These are phyloP conservation scores for Hemisphaericaspora subhashii DNA, from an alignment of 1,139 yeast species.

Conservation along the genomic window DNA sequence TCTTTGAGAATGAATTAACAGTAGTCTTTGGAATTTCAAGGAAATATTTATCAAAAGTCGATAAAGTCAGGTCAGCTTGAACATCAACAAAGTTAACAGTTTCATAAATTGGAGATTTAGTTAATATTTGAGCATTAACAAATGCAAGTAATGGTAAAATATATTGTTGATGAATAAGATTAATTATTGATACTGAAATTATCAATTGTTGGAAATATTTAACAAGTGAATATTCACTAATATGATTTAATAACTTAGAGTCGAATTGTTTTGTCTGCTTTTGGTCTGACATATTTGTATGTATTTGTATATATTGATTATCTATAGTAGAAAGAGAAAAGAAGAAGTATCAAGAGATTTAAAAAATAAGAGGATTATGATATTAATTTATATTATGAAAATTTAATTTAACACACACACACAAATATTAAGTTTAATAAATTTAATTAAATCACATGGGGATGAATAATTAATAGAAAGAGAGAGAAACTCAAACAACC, in stretches of 20 bases:
- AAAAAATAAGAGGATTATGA: no score
- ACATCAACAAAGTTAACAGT: constrained; percentile 28
- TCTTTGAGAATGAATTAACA: constrained; percentile 7
- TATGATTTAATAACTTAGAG: constrained; percentile 37
- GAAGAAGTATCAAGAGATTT: not conserved
- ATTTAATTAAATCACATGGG: no score
- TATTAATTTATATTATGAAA: no score
- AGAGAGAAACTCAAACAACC: no score
- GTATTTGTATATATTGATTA: not conserved
- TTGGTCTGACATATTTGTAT: not conserved
- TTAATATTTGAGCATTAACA: constrained; percentile 23
- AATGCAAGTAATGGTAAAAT: constrained; percentile 17
- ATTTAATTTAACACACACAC: no score
- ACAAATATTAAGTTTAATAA: no score
- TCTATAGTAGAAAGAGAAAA: not conserved
- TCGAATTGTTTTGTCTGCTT: constrained; percentile 19
- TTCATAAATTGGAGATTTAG: constrained; percentile 25
- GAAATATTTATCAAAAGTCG: constrained; percentile 13
- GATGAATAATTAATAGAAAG: no score
- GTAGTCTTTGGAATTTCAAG: constrained; percentile 10
- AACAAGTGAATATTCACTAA: constrained; percentile 34
- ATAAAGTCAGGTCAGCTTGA: constrained; percentile 7
- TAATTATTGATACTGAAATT: constrained; percentile 28
- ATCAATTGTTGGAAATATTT: constrained; percentile 22
- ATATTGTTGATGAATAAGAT: constrained; percentile 22